Conservation (phyloP, 2,329 filamentous ascomycete species). For the Cercospora sesami region DNA sequence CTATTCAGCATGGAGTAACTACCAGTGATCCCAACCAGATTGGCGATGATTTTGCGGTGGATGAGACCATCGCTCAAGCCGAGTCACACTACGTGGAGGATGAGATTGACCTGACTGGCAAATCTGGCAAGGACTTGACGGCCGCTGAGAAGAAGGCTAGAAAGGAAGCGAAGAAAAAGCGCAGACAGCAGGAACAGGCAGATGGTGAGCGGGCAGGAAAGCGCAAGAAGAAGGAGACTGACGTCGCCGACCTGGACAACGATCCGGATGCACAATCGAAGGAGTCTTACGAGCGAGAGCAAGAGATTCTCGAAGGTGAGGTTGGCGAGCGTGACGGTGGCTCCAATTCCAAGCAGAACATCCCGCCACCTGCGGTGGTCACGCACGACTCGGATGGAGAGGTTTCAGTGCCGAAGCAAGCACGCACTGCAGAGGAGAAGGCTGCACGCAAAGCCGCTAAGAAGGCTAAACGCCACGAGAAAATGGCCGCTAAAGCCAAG, state of each 20-base stretch:
- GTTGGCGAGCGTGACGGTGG: constrained; percentile 40
- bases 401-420: constrained; percentile 22
- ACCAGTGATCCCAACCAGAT: constrained; percentile 23
- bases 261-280: constrained; percentile 44
- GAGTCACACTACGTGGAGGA: constrained; percentile 15
- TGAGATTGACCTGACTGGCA: constrained; percentile 11
- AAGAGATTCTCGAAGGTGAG: constrained; percentile 45
- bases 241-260: constrained; percentile 17
- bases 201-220: constrained; percentile 21
- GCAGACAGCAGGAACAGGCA: constrained; percentile 21
- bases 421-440: constrained; percentile 44
- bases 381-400: constrained; percentile 29
- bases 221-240: constrained; percentile 25
- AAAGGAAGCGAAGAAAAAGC: constrained; percentile 23
- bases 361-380: constrained; percentile 31
- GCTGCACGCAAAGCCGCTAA: constrained; percentile 57
- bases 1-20: constrained; percentile 21
- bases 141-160: constrained; percentile 18
- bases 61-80: constrained; percentile 23
- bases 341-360: constrained; percentile 37
- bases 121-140: constrained; percentile 16
- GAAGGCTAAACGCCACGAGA: constrained; percentile 53
- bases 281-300: constrained; percentile 45
- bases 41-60: constrained; percentile 24
- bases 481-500: constrained; percentile 36